Base-by-base conservation (phyloP, 2,329 filamentous ascomycete species). In the Fusarium bulbicola region DNA sequence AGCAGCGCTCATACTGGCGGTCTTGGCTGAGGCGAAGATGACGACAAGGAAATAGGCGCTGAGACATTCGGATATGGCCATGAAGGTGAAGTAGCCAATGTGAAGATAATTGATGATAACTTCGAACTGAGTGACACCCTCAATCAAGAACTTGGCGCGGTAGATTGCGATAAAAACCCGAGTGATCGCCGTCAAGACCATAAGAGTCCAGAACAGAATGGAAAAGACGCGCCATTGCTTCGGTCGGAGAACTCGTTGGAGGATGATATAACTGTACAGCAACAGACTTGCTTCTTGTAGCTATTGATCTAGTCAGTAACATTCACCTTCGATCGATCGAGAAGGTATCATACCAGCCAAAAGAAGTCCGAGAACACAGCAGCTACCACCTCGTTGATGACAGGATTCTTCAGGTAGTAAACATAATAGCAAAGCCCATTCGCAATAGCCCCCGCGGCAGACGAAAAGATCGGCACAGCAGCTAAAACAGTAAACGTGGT, bases 191-290 rank as follows among this genome's bases (percentile, higher is more conserved):
- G 90, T 87, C 24, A 88, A 80, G 4, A 85, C 80, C 49, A 91
- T 80, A 49, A 91, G 87, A 1, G 85, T 86, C 68, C 89, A 91
- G 70, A 91, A 87, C 6, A 91, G 83, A 6, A 77, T 76, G 47
- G 85, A 82, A 66, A 89, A 89, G 16, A 87, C 78, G 7, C 82
- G 79, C 61, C 80, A 78, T 26, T 77, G 74, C 21, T 66, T 72
- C 57, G 84, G 84, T 59, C 83, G 84, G 3, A 89, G 81, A n/a
- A 88, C 83, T 34, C 85, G 83, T 21, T 82, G 82, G 1, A 89
- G 81, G 59, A 88, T 87, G 32, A 86, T 82, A 73, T 87, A 89
- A 66, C 87, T 87, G 53, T 85, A 85, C 56, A 85, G 81, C 1
- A 83, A 81, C 20, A 85, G 59, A 6, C 82, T 82, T 0, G 80